phyloP scores from a whole-genome alignment of 805 yeast genomes.

The Saccharomyces eubayanus region DNA sequence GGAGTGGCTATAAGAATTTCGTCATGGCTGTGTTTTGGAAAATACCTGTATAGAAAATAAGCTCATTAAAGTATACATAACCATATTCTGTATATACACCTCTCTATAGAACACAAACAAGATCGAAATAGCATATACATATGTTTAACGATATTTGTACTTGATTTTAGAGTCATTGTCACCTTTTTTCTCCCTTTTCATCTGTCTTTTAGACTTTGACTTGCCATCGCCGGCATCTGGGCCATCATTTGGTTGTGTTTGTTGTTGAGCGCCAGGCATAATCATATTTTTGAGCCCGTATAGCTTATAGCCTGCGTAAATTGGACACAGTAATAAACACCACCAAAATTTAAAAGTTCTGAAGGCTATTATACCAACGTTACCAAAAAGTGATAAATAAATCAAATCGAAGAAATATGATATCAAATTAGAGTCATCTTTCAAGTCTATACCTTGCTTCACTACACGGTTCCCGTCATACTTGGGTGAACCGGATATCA shows the following conservation, averaged over 20 bases:
- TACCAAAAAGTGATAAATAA: constrained; percentile 44
- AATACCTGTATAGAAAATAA: constrained; percentile 9
- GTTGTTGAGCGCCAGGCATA: constrained; percentile 7
- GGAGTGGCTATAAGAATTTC: constrained; percentile 17
- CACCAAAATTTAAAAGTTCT: constrained; percentile 44
- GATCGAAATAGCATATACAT: not conserved
- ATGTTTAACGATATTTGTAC: constrained; percentile 21
- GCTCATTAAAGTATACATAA: not conserved
- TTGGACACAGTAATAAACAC: constrained; percentile 25
- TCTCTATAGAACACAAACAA: not conserved
- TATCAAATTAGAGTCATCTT: constrained; percentile 38
- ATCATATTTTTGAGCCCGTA: constrained; percentile 26
- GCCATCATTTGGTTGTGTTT: not conserved
- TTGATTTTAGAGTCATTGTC: constrained; percentile 30
- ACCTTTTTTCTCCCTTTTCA: constrained; percentile 34
- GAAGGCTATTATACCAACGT: constrained; percentile 37
- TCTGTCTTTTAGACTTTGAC: constrained; percentile 35
- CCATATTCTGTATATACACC: not conserved
- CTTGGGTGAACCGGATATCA: constrained; percentile 43
- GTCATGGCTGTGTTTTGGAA: constrained; percentile 12
- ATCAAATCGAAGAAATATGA: constrained; percentile 50
- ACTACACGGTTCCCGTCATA: constrained; percentile 26
- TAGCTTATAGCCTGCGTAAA: constrained; percentile 40
- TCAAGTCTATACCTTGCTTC: constrained; percentile 42
- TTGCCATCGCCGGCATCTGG: constrained; percentile 2